A percentile compares a stretch with the other conserved stretches of the same genome.
These are phyloP conservation scores for Colletotrichum tamarilloi DNA, from an alignment of 2,329 filamentous ascomycete genomes.

Conservation along the genomic window DNA sequence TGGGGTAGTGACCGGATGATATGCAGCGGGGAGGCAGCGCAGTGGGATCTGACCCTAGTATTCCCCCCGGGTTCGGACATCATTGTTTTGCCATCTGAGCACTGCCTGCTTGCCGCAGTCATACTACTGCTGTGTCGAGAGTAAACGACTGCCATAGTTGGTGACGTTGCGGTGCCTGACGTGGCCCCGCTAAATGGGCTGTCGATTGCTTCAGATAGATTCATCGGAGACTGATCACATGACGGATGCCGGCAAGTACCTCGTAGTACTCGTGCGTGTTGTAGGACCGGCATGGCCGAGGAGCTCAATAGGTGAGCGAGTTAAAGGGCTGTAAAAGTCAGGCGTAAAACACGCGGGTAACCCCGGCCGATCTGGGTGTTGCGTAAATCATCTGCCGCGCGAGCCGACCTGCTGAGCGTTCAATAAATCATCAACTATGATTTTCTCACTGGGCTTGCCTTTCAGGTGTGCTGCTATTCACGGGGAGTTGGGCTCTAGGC, in stretches of 20 bases:
- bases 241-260: neutral
- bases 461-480: neutral
- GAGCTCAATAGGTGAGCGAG: neutral
- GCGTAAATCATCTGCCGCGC: neutral
- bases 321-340: neutral
- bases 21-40: neutral
- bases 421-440: neutral
- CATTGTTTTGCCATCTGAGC: neutral
- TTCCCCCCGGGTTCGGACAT: neutral
- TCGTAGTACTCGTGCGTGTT: neutral
- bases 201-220: conserved; percentile 21
- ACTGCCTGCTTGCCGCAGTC: conserved; percentile 1
- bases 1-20: neutral
- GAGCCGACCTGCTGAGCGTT: neutral
- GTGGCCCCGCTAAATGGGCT: neutral
- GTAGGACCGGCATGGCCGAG: neutral
- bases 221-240: neutral
- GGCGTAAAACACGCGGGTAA: neutral
- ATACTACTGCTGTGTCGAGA: neutral
- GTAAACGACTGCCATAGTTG: neutral
- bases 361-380: neutral
- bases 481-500: neutral
- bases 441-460: neutral
- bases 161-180: neutral
- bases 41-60: too few relatives aligned